phyloP scores from a whole-genome alignment of 2,329 filamentous ascomycete species.

The Colletotrichum tanaceti region DNA sequence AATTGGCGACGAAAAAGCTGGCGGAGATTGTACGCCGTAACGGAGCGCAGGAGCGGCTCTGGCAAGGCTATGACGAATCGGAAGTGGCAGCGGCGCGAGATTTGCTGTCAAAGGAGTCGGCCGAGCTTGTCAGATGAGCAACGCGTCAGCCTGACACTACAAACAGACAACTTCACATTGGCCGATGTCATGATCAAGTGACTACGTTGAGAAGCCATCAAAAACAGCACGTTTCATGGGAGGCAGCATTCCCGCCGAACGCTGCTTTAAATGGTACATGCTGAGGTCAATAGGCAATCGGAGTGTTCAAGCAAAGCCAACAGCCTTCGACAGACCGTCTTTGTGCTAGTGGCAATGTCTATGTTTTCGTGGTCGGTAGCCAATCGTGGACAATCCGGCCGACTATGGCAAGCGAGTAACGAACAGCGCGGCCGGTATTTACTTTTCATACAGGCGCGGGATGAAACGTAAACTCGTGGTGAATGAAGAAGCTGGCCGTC shows the following conservation, averaged over 20 bases:
- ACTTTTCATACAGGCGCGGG: slow-evolving; percentile 5
- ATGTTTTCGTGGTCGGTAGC: slow-evolving; percentile 12
- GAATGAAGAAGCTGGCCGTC: slow-evolving; percentile 9
- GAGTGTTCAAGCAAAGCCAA: slow-evolving; percentile 18
- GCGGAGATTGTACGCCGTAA: slow-evolving; percentile 78
- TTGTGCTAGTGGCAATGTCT: slow-evolving; percentile 14
- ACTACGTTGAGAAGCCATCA: slow-evolving; percentile 23
- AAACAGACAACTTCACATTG: slow-evolving; percentile 8
- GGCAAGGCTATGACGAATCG: slow-evolving; percentile 77
- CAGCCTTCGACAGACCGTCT: slow-evolving; percentile 12
- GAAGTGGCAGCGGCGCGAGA: slow-evolving; percentile 79
- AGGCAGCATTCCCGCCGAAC: not conserved
- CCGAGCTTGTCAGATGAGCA: slow-evolving; percentile 56
- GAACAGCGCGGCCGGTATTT: not conserved
- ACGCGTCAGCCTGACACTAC: not conserved
- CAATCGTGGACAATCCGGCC: slow-evolving; percentile 12
- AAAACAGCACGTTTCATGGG: slow-evolving; percentile 20
- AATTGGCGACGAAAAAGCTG: slow-evolving; percentile 78
- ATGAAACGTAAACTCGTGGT: not conserved
- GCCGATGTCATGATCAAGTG: slow-evolving; percentile 12
- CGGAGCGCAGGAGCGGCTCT: slow-evolving; percentile 70
- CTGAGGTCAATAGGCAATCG: slow-evolving; percentile 19
- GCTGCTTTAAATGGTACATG: not conserved
- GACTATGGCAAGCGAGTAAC: not conserved
- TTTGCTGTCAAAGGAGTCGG: slow-evolving; percentile 68